Conservation (phyloP, 2,329 filamentous ascomycete genomes). For the Colletotrichum brevisporum region DNA sequence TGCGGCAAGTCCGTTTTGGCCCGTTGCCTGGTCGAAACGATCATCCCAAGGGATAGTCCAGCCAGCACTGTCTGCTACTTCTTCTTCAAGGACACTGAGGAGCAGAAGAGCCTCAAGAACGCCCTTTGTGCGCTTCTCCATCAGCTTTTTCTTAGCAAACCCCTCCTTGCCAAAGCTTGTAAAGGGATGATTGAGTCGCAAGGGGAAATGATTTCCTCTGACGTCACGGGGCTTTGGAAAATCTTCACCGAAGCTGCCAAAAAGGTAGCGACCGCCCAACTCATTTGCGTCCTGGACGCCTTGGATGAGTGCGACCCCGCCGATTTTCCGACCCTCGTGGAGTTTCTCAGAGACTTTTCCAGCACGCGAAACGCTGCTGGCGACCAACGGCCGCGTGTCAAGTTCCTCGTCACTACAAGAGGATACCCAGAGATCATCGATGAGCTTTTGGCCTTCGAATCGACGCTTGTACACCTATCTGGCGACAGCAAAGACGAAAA, state of each 20-base stretch:
- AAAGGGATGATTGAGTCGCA: neutral
- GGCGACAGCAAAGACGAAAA: neutral
- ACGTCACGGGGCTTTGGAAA: neutral
- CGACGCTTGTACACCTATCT: neutral
- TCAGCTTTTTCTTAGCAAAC: neutral
- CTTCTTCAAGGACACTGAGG: neutral
- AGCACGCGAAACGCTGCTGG: no score
- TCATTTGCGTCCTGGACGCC: neutral
- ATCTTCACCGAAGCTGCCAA: neutral
- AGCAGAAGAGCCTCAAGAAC: neutral
- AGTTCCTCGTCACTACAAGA: neutral
- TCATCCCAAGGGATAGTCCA: neutral
- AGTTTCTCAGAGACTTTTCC: neutral
- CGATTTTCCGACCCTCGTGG: neutral
- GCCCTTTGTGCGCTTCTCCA: neutral
- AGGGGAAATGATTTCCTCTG: neutral
- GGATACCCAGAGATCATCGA: neutral
- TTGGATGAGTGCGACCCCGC: neutral
- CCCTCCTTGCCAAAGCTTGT: neutral
- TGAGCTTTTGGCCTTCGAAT: neutral
- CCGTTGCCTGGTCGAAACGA: neutral
- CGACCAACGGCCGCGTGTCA: neutral
- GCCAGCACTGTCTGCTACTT: neutral
- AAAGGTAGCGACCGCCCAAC: neutral
- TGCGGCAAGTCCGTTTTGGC: conserved; percentile 2